Evolutionary conservation across 2,329 filamentous ascomycete genomes (phyloP).

Genomic region (Conoideocrella luteorostrata): DNA sequence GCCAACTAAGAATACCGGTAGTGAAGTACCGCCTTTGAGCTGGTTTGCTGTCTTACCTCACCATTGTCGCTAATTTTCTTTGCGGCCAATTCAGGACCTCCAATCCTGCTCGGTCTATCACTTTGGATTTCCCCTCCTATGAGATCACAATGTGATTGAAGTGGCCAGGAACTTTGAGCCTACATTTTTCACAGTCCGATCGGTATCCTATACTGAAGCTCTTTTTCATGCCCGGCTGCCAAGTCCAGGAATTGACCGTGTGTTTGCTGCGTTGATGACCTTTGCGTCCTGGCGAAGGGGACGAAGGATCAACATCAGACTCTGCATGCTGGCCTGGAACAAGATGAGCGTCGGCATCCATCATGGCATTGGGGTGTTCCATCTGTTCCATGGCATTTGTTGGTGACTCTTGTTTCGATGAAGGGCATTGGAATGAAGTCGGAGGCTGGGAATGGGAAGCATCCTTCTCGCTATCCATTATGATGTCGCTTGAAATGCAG

Average conservation of each 20-base stretch:
- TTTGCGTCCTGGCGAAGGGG: conserved; percentile 43
- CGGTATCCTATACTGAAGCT: conserved; percentile 74
- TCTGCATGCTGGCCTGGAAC: conserved; percentile 17
- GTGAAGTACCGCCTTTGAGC: no score
- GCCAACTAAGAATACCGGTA: no score
- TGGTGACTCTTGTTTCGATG: conserved; percentile 17
- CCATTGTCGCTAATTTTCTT: no score
- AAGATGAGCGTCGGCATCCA: conserved; percentile 27
- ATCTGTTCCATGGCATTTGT: conserved; percentile 35
- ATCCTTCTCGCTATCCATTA: conserved; percentile 15
- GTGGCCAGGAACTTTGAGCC: conserved; percentile 67
- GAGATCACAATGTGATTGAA: conserved; percentile 73
- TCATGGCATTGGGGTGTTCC: conserved; percentile 32
- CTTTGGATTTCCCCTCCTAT: conserved; percentile 29
- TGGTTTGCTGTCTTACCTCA: background rate
- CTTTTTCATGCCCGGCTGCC: conserved; percentile 59
- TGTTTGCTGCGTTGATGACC: conserved; percentile 54
- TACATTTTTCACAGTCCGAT: conserved; percentile 72
- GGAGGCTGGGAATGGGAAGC: background rate
- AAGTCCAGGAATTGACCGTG: conserved; percentile 54
- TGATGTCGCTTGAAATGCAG: conserved; percentile 24
- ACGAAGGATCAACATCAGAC: conserved; percentile 29
- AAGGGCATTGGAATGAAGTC: conserved; percentile 15
- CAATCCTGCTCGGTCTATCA: background rate
- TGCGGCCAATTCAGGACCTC: background rate